Percentiles rank a stretch among this genome's conserved stretches.
phyloP scores from a whole-genome alignment of 208 protist species.

The Wallacemonas rigidus region DNA sequence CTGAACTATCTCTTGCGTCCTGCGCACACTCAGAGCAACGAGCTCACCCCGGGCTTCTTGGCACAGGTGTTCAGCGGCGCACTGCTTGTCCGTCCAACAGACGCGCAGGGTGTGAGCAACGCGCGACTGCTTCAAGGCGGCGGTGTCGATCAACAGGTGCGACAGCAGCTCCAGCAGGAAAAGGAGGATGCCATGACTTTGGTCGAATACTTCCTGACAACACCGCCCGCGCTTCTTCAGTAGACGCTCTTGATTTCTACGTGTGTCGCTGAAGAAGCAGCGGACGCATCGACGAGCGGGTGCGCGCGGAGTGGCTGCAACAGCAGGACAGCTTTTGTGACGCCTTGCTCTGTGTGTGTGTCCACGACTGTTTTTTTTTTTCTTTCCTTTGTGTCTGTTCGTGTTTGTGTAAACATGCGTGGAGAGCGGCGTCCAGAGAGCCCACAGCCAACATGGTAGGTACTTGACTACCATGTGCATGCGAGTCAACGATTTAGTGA shows the following conservation, averaged over 20 bases:
- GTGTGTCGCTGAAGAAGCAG: no score
- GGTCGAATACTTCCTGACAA: constrained; percentile 75
- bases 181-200: constrained; percentile 63
- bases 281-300: no score
- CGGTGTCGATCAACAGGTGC: constrained; percentile 56
- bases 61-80: constrained; percentile 68
- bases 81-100: constrained; percentile 55
- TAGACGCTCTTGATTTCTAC: not conserved
- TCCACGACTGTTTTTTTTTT: no score
- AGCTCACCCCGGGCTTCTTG: constrained; percentile 53
- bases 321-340: no score
- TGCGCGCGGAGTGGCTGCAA: no score
- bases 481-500: no score
- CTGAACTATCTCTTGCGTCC: constrained; percentile 84
- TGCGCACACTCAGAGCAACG: constrained; percentile 56
- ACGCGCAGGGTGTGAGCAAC: constrained; percentile 28
- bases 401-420: no score
- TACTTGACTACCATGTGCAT: no score
- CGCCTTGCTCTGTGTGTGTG: no score
- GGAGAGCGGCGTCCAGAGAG: no score
- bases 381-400: no score
- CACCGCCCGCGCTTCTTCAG: constrained; percentile 50
- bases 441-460: no score
- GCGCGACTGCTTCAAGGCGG: constrained; percentile 44
- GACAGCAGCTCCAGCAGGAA: constrained; percentile 71